Conservation (phyloP, 371 early-diverging fungal genomes). For the Rhizopus microsporus region DNA sequence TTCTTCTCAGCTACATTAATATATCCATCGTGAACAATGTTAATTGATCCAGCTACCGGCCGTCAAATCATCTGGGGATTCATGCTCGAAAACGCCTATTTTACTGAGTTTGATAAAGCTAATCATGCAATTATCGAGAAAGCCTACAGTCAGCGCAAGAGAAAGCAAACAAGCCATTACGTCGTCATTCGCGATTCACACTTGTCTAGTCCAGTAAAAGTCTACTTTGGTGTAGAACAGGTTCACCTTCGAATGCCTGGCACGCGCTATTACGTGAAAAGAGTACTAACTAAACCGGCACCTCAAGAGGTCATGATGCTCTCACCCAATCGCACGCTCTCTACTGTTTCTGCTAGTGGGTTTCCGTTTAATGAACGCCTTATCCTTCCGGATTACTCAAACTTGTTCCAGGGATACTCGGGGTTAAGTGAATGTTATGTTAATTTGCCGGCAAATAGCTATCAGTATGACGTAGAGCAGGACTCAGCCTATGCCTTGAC, state of each 20-base stretch:
- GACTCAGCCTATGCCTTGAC: not conserved
- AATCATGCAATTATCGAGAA: slow-evolving; percentile 43
- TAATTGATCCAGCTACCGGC: slow-evolving; percentile 5
- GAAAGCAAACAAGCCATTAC: slow-evolving; percentile 32
- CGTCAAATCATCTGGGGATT: slow-evolving; percentile 42
- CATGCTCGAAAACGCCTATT: slow-evolving; percentile 48
- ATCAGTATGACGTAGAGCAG: not conserved
- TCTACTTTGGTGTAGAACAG: slow-evolving; percentile 48
- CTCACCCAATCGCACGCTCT: no score
- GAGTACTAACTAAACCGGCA: slow-evolving; percentile 13
- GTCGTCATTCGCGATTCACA: slow-evolving; percentile 36
- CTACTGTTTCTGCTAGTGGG: no score
- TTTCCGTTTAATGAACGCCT: no score
- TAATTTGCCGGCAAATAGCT: no score
- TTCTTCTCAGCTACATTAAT: not conserved
- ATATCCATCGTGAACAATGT: not conserved
- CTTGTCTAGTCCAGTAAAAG: slow-evolving; percentile 25
- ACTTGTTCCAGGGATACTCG: no score
- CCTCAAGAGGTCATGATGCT: no score
- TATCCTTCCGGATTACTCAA: no score
- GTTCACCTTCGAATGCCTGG: slow-evolving; percentile 54
- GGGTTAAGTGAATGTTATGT: no score
- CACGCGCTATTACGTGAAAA: slow-evolving; percentile 48
- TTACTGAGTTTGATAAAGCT: slow-evolving; percentile 37
- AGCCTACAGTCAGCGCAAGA: slow-evolving; percentile 28